Percentiles rank a stretch among this genome's conserved stretches.
Conservation (phyloP, 192 early-diverging fungal genomes). For the Powellomyces hirtus region DNA sequence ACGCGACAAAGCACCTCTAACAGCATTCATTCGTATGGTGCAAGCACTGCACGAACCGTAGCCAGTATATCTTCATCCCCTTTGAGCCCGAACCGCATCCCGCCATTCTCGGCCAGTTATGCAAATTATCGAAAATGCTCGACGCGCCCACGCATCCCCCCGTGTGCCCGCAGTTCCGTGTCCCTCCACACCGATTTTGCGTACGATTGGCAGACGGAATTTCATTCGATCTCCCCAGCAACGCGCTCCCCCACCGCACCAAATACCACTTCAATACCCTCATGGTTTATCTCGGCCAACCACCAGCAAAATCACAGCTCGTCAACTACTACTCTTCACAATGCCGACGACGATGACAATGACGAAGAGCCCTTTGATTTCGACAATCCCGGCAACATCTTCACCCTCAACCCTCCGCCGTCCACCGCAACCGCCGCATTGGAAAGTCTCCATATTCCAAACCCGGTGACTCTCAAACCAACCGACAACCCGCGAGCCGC, state of each 20-base stretch:
- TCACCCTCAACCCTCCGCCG: background rate
- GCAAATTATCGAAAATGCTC: background rate
- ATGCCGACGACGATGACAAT: background rate
- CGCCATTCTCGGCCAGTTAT: background rate
- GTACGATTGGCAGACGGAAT: background rate
- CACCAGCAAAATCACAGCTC: background rate
- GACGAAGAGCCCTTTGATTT: conserved; percentile 3
- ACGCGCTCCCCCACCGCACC: background rate
- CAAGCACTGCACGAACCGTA: background rate
- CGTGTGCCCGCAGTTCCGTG: background rate
- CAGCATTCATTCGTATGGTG: background rate
- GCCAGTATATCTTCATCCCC: background rate
- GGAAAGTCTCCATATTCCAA: background rate
- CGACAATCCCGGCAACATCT: background rate
- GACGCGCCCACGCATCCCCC: conserved; percentile 19
- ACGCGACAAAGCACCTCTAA: background rate
- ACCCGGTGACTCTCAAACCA: conserved; percentile 30
- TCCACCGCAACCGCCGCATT: background rate
- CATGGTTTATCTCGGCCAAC: too few species aligned
- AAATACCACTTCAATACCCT: too few species aligned
- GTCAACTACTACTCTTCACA: background rate
- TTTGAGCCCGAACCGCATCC: background rate
- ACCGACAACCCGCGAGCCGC: conserved; percentile 79
- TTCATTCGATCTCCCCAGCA: background rate
- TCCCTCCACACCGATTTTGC: background rate